Conservation (phyloP, 1,139 yeast species). For the Diutina ranongensis region DNA sequence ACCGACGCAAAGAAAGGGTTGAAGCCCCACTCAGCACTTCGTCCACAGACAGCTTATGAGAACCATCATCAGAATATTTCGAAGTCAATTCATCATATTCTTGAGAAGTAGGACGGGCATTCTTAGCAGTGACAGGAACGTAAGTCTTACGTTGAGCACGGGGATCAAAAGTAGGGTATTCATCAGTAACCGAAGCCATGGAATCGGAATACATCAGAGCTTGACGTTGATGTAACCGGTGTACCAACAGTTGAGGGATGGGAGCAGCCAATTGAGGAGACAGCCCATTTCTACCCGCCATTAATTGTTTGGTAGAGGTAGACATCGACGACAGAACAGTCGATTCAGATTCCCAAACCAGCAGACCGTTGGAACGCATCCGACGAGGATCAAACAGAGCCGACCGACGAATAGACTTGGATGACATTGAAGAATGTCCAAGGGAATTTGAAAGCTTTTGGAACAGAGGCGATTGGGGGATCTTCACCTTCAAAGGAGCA, state of each 20-base stretch:
- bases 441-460: not conserved
- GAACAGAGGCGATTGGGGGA: constrained; percentile 12
- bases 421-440: not conserved
- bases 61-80: constrained; percentile 6
- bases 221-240: not conserved
- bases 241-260: not conserved
- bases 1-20: constrained; percentile 6
- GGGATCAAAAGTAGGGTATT: constrained; percentile 1
- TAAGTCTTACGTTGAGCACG: not conserved
- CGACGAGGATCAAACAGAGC: constrained; percentile 4
- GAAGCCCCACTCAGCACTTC: constrained; percentile 2
- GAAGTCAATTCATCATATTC: constrained; percentile 2
- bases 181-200: not conserved
- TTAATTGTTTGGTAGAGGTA: not conserved
- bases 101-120: not conserved
- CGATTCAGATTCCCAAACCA: not conserved
- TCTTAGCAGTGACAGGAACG: not conserved
- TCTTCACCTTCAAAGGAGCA: constrained; percentile 17
- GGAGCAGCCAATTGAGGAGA: not conserved
- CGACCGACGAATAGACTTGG: not conserved
- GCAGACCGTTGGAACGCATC: not conserved
- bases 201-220: not conserved
- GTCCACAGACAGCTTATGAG: constrained; percentile 3
- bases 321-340: not conserved
- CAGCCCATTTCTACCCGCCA: not conserved